Percentiles rank a stretch among this genome's conserved stretches.
phyloP scores from a whole-genome alignment of 805 yeast genomes.

The Starmerella kuoi region DNA sequence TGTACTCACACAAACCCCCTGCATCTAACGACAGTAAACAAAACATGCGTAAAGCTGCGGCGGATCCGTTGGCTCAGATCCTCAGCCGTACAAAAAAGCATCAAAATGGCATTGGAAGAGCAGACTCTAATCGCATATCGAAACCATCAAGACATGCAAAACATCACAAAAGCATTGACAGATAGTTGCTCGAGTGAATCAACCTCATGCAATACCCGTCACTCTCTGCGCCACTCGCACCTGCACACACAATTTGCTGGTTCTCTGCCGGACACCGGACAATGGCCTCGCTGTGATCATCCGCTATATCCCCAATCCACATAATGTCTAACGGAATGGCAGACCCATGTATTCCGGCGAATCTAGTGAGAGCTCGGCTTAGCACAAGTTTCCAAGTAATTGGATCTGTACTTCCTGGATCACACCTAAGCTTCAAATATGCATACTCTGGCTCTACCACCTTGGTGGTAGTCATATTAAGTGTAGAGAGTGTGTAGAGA shows the following conservation, averaged over 20 bases:
- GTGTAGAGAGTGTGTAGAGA: neutral
- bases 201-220: constrained; percentile 9
- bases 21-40: too few relatives aligned
- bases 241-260: constrained; percentile 12
- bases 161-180: constrained; percentile 12
- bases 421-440: constrained; percentile 23
- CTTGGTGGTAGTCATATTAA: constrained; percentile 4
- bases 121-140: neutral
- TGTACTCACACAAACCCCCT: too few relatives aligned
- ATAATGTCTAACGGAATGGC: constrained; percentile 27
- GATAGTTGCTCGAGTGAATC: constrained; percentile 9
- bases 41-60: constrained; percentile 34
- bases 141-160: too few relatives aligned
- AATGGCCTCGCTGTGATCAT: constrained; percentile 10
- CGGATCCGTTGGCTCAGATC: constrained; percentile 6
- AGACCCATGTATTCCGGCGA: constrained; percentile 26
- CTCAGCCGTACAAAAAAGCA: constrained; percentile 4
- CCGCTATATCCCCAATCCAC: neutral
- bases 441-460: constrained; percentile 26
- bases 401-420: constrained; percentile 20
- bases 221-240: constrained; percentile 6
- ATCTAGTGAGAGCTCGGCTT: constrained; percentile 18
- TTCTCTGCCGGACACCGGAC: constrained; percentile 18
- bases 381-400: constrained; percentile 27
- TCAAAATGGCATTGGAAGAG: constrained; percentile 6